Percentiles rank a stretch among this genome's conserved stretches.
These are phyloP conservation scores for Dothideomycetes sp. DNA, from an alignment of 2,329 filamentous ascomycete genomes.

Conservation along the genomic window DNA sequence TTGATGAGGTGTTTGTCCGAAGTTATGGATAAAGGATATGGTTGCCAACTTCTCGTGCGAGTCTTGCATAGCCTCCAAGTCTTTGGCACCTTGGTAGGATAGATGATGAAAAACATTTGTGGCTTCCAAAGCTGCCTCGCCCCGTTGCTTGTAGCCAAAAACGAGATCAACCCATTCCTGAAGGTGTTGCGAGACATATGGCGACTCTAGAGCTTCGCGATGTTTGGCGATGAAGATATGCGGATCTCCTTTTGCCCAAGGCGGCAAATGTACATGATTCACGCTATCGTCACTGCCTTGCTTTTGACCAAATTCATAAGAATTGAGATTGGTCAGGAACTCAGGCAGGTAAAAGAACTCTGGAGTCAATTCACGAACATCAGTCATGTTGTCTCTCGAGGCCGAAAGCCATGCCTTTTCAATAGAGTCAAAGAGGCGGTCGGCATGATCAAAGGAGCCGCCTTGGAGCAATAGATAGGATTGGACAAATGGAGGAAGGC, in stretches of 20 bases:
- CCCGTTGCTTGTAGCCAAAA: constrained; percentile 88
- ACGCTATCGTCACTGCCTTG: constrained; percentile 73
- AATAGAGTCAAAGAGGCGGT: constrained; percentile 89
- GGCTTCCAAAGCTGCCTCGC: constrained; percentile 81
- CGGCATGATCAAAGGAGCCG: constrained; percentile 92
- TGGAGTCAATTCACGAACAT: constrained; percentile 87
- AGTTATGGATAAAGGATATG: constrained; percentile 96
- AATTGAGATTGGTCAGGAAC: constrained; percentile 86
- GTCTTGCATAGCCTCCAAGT: constrained; percentile 83
- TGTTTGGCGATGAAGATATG: constrained; percentile 94
- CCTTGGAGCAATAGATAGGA: constrained; percentile 90
- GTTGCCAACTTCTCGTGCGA: constrained; percentile 77
- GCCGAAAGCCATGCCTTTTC: constrained; percentile 85
- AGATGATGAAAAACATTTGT: constrained; percentile 94
- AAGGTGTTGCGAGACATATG: constrained; percentile 78
- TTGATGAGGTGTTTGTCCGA: constrained; percentile 93
- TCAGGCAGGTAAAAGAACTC: constrained; percentile 97
- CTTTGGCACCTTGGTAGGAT: constrained; percentile 87
- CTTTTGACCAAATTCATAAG: constrained; percentile 82
- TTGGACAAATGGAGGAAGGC: constrained; percentile 89
- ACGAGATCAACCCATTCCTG: constrained; percentile 95
- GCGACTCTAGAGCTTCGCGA: constrained; percentile 87
- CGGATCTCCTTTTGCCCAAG: constrained; percentile 93
- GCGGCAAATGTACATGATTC: constrained; percentile 78
- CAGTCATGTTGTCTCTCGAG: constrained; percentile 79